Conservation (phyloP, 257 asterid genomes). For the Salvia splendens region DNA sequence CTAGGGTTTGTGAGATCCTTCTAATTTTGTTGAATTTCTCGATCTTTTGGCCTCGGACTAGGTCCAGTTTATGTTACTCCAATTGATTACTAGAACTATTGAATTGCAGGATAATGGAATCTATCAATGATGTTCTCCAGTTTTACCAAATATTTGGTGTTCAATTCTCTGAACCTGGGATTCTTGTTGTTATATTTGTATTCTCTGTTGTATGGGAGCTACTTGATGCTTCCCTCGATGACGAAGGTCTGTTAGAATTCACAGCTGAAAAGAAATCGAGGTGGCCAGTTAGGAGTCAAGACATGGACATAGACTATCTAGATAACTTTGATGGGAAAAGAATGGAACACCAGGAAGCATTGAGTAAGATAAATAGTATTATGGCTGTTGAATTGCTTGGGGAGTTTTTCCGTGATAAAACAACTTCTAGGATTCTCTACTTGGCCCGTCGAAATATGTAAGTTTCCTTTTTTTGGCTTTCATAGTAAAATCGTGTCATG, state of each 20-base stretch:
- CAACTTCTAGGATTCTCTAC: slow-evolving; percentile 69
- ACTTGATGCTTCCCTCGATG: slow-evolving; percentile 94
- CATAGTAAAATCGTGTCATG: neutral
- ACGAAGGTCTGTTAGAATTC: slow-evolving; percentile 76
- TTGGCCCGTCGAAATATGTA: slow-evolving; percentile 90
- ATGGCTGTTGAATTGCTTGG: slow-evolving; percentile 83
- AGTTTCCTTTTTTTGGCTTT: slow-evolving; percentile 38
- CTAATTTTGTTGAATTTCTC: slow-evolving; percentile 15
- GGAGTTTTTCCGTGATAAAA: slow-evolving; percentile 67
- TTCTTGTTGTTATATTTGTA: slow-evolving; percentile 63
- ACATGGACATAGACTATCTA: slow-evolving; percentile 71
- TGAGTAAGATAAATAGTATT: slow-evolving; percentile 69
- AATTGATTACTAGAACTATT: slow-evolving; percentile 30
- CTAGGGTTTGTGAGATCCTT: neutral
- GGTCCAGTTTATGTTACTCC: slow-evolving; percentile 9
- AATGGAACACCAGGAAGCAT: slow-evolving; percentile 61
- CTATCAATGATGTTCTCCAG: slow-evolving; percentile 63
- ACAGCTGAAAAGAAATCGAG: slow-evolving; percentile 78
- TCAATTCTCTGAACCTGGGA: slow-evolving; percentile 76
- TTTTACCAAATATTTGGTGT: slow-evolving; percentile 63
- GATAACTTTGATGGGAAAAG: slow-evolving; percentile 62
- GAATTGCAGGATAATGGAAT: slow-evolving; percentile 89
- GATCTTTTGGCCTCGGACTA: slow-evolving; percentile 4
- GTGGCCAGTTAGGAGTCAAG: slow-evolving; percentile 69
- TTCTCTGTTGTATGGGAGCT: slow-evolving; percentile 80